Percentiles rank a stretch among this genome's conserved stretches.
These are phyloP conservation scores for Phytophthora hibernalis DNA, from an alignment of 352 stramenopile genomes.

Conservation along the genomic window DNA sequence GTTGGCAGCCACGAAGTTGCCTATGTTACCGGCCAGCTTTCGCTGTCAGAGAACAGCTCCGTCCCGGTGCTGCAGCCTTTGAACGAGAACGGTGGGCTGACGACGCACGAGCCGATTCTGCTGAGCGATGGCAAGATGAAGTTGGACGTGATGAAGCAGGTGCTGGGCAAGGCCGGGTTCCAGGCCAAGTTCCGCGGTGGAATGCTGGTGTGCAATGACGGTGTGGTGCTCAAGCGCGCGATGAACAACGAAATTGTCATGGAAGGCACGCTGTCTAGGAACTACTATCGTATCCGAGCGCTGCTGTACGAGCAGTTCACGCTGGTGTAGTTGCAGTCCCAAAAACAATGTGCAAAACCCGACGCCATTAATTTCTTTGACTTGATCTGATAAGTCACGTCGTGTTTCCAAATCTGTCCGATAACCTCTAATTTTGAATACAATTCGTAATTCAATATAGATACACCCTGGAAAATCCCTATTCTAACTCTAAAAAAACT, in stretches of 20 bases:
- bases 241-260: constrained; percentile 91
- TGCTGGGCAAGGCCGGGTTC: constrained; percentile 86
- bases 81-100: constrained; percentile 42
- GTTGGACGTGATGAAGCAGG: constrained; percentile 90
- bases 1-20: constrained; percentile 87
- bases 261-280: constrained; percentile 83
- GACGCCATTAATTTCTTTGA: not conserved
- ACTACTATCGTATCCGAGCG: constrained; percentile 89
- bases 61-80: constrained; percentile 75
- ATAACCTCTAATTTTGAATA: constrained; percentile 11
- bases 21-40: constrained; percentile 83
- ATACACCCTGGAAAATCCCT: not conserved
- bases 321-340: constrained; percentile 56
- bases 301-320: constrained; percentile 91
- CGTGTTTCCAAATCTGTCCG: constrained; percentile 1
- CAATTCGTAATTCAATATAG: not conserved
- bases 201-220: constrained; percentile 91
- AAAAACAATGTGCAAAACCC: constrained; percentile 17
- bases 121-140: constrained; percentile 92
- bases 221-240: constrained; percentile 86
- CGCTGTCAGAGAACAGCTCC: constrained; percentile 69
- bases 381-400: not conserved
- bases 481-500: not conserved
- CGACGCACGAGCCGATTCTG: constrained; percentile 80
- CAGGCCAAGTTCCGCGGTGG: constrained; percentile 90